Conservation (phyloP, 192 early-diverging fungal genomes). For the Umbelopsis sp. region DNA sequence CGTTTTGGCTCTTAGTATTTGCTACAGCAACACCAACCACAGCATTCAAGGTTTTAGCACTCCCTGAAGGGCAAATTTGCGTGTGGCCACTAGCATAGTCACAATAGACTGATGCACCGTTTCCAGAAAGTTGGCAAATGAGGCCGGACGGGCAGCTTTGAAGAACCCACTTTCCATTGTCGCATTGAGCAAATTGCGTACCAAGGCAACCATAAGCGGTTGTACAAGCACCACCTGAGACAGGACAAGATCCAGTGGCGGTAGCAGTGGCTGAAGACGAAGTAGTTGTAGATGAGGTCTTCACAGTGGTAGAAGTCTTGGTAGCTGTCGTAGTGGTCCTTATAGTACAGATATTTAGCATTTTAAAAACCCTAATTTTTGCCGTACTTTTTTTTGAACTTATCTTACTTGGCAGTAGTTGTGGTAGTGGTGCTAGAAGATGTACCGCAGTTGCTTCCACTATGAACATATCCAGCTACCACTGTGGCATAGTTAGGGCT, state of each 20-base stretch:
- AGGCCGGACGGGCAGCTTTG: constrained; percentile 13
- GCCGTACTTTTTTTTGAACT: too few relatives aligned
- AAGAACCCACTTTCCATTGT: constrained; percentile 19
- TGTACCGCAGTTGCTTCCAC: background rate
- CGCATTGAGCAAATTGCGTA: constrained; percentile 14
- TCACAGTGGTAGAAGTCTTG: background rate
- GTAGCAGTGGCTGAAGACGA: background rate
- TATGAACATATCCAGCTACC: constrained; percentile 18
- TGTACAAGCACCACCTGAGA: background rate
- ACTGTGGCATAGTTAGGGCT: constrained; percentile 30
- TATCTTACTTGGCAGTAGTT: constrained; percentile 1
- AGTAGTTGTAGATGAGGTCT: background rate
- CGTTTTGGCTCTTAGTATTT: constrained; percentile 6
- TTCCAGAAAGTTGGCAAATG: background rate
- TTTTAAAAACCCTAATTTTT: too few relatives aligned
- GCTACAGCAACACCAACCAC: background rate
- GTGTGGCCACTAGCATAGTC: background rate
- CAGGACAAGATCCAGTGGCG: background rate
- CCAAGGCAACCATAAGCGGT: constrained; percentile 15
- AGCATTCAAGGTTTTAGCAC: background rate
- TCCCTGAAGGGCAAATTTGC: background rate
- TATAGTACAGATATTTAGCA: too few relatives aligned
- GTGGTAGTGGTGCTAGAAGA: background rate
- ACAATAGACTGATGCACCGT: constrained; percentile 17
- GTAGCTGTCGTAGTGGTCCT: background rate